A percentile compares a stretch with the other conserved stretches of the same genome.
Evolutionary conservation across 1,284 basidiomycete genomes (phyloP).

Genomic region (Nidula niveotomentosa): DNA sequence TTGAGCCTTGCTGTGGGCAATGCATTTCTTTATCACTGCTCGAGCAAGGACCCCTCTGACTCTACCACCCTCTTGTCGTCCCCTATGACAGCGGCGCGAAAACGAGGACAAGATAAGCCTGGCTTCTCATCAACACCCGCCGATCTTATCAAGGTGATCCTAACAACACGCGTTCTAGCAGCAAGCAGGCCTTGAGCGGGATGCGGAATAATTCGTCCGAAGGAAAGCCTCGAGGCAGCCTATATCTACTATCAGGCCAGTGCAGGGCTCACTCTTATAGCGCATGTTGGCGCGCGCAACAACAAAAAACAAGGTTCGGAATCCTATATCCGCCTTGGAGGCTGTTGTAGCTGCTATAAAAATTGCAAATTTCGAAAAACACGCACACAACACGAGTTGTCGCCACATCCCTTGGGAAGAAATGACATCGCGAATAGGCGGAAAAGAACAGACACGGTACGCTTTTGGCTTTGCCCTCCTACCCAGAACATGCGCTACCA

Average conservation of each 20-base stretch:
- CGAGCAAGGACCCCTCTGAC: too few species aligned
- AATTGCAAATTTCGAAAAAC: background rate
- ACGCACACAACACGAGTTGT: too few species aligned
- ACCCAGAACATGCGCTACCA: too few species aligned
- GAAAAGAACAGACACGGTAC: too few species aligned
- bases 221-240: constrained; percentile 1
- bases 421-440: too few species aligned
- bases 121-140: background rate
- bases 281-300: background rate
- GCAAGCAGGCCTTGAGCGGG: background rate
- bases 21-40: too few species aligned
- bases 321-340: background rate
- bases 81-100: background rate
- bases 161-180: background rate
- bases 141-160: background rate
- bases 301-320: background rate
- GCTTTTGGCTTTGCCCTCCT: too few species aligned
- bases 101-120: background rate
- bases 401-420: too few species aligned
- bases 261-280: background rate
- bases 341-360: background rate
- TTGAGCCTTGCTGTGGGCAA: too few species aligned
- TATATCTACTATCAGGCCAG: too few species aligned
- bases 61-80: background rate
- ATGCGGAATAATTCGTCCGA: constrained; percentile 1